phyloP scores from a whole-genome alignment of 2,329 filamentous ascomycete genomes.

The Xylaria sp. region DNA sequence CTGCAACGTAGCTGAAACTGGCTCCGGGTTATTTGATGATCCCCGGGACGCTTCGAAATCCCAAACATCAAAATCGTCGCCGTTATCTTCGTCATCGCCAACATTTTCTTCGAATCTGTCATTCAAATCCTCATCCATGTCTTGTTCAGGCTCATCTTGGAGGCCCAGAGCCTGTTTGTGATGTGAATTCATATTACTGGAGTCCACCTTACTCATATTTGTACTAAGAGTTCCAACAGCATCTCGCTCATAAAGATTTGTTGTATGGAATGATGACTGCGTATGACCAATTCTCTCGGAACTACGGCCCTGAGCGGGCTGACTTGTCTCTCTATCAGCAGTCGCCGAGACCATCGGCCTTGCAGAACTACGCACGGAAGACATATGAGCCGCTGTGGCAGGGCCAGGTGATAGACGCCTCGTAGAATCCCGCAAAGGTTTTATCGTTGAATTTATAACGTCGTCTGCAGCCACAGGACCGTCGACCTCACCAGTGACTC shows the following conservation, averaged over 20 bases:
- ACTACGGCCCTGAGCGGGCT: constrained; percentile 35
- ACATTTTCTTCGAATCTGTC: constrained; percentile 30
- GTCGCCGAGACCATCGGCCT: constrained; percentile 29
- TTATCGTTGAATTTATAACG: constrained; percentile 32
- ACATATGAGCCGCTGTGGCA: constrained; percentile 8
- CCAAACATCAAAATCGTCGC: constrained; percentile 63
- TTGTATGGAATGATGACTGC: constrained; percentile 32
- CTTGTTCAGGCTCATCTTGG: constrained; percentile 39
- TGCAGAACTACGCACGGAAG: constrained; percentile 29
- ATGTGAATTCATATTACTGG: constrained; percentile 13
- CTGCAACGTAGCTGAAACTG: constrained; percentile 37
- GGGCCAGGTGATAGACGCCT: constrained; percentile 21
- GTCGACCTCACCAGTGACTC: constrained; percentile 31
- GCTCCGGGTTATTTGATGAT: constrained; percentile 50
- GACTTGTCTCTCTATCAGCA: constrained; percentile 35
- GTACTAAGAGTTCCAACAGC: constrained; percentile 33
- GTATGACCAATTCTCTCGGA: constrained; percentile 33
- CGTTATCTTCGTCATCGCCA: constrained; percentile 40
- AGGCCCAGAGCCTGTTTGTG: constrained; percentile 30
- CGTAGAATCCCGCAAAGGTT: constrained; percentile 27
- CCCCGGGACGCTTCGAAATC: constrained; percentile 65
- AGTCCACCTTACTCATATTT: constrained; percentile 25
- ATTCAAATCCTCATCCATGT: constrained; percentile 36
- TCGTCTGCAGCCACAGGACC: constrained; percentile 39
- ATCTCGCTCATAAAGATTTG: constrained; percentile 36